Evolutionary conservation across 78 protist genomes (phyloP).

Genomic region (Tieghemostelium lacteum): DNA sequence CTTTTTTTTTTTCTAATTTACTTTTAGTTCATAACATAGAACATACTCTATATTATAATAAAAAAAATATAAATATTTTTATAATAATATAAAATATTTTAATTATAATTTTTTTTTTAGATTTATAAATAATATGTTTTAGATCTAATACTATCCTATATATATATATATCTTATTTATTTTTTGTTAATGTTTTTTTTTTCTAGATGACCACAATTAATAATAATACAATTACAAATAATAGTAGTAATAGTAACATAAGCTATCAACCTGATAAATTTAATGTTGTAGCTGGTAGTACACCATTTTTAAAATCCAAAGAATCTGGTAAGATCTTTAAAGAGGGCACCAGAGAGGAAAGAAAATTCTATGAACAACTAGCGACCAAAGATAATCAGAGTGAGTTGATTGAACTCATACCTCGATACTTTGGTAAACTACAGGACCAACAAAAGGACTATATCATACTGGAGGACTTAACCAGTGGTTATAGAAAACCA

Average conservation of each 20-base stretch:
- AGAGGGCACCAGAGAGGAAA: conserved; percentile 18
- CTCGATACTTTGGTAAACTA: conserved; percentile 14
- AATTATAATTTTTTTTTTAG: too few relatives aligned
- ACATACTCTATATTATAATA: background rate
- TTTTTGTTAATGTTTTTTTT: background rate
- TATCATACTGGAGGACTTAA: conserved; percentile 48
- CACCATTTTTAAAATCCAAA: conserved; percentile 37
- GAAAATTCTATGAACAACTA: conserved; percentile 28
- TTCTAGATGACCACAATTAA: background rate
- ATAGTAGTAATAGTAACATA: background rate
- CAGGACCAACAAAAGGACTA: background rate
- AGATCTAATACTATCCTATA: too few relatives aligned
- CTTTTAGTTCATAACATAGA: background rate
- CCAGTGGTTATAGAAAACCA: conserved; percentile 44
- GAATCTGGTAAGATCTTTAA: conserved; percentile 49
- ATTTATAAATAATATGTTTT: too few relatives aligned
- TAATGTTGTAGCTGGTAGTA: conserved; percentile 64
- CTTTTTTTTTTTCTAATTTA: too few relatives aligned
- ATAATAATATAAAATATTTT: too few relatives aligned
- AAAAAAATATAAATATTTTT: too few relatives aligned
- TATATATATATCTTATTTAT: background rate
- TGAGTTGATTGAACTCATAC: conserved; percentile 16
- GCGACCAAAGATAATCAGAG: background rate
- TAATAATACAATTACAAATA: background rate
- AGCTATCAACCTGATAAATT: background rate